Base-by-base conservation (phyloP, 148 eudicot species). In the Rhododendron simsii region DNA sequence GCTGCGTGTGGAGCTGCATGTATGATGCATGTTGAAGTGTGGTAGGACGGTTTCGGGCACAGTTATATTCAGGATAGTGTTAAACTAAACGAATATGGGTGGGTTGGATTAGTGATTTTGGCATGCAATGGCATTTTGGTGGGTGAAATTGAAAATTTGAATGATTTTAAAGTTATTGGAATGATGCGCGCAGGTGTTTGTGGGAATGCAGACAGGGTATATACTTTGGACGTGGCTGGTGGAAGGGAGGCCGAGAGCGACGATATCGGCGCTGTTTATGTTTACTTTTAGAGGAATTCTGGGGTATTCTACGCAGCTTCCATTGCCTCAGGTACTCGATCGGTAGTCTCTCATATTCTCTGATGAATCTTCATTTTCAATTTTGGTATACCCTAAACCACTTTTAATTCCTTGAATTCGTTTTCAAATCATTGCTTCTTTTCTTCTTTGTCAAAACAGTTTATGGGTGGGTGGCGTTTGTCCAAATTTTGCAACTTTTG, bases 211-310 rank as follows among this genome's bases (percentile, higher is more conserved):
- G 86, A 93, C 98, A 1, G 33, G 85, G 63, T 97, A 95, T 82
- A 97, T 97, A 84, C 4, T 95, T 69, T 93, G 98, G 98, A 92
- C 95, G 37, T 97, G 94, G 89, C 75, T 95, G 14, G 90, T 97
- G 55, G 98, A 97, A 86, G 99, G 99, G n/a, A 87, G 99, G 81
- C 90, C 94, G 7, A 92, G 99, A 83, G 96, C 99, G 4, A 96
- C 98, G 0, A 92, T 97, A 44, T 91, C 99, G 28, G 94, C 99
- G 1, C 78, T 95, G 85, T 94, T 93, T 89, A 93, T 94, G 93
- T 97, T 97, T 91, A 94, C 99, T 33, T 95, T 91, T 79, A 90
- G 99, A 87, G 99, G 99, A 57, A 93, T 97, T 87, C 95, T 97
- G 80, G 99, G 99, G 26, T 97, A 97, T 83, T 87, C 95, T 9